A percentile compares a stretch with the other conserved stretches of the same genome.
These are phyloP conservation scores for Parastagonospora nodorum DNA, from an alignment of 2,329 filamentous ascomycete species.

Conservation along the genomic window DNA sequence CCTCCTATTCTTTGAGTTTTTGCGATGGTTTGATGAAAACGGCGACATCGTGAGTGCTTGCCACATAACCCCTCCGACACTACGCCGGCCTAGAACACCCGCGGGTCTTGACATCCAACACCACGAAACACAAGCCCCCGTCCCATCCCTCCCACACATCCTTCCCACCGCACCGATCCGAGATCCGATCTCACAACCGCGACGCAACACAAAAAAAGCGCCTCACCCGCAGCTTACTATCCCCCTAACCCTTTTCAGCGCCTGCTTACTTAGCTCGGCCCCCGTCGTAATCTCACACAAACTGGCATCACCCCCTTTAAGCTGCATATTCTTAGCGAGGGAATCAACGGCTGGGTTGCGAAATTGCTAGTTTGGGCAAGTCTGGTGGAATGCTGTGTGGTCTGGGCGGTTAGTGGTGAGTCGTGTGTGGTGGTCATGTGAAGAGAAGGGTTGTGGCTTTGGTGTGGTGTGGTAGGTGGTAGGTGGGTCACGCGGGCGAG, in stretches of 20 bases:
- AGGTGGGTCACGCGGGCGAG: neutral
- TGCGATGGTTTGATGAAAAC: neutral
- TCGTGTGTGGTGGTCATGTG: neutral
- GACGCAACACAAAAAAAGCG: neutral
- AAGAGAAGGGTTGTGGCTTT: neutral
- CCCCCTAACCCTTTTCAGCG: neutral
- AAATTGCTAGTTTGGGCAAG: constrained; percentile 6
- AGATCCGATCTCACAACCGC: neutral
- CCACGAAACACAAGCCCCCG: no score
- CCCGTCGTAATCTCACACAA: neutral
- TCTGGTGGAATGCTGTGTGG: neutral
- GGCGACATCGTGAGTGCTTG: neutral
- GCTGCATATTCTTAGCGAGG: constrained; percentile 5
- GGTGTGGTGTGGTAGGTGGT: no score
- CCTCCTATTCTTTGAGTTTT: neutral
- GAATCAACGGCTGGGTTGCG: neutral
- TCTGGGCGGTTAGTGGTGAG: neutral
- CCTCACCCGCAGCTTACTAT: neutral
- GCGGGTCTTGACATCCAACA: no score
- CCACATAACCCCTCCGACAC: no score
- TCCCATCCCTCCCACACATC: no score
- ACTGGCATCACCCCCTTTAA: neutral
- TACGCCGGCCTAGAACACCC: no score
- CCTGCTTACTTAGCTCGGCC: neutral
- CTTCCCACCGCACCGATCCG: no score